phyloP scores from a whole-genome alignment of 768 basidiomycete genomes.

The Pleurotus citrinopileatus region DNA sequence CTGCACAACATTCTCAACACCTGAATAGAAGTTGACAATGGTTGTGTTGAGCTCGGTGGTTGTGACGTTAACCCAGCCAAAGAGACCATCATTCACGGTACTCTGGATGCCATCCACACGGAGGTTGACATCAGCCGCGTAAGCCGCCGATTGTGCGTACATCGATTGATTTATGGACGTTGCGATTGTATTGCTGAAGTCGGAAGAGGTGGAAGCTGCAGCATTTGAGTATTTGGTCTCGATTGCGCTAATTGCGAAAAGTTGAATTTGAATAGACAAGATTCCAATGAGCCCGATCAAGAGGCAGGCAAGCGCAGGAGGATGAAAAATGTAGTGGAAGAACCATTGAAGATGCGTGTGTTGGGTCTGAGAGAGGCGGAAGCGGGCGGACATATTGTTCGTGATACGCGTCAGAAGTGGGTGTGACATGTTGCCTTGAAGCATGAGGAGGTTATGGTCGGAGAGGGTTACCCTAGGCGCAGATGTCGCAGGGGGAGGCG shows the following conservation, averaged over 20 bases:
- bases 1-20: conserved; percentile 76
- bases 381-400: conserved; percentile 44
- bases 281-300: conserved; percentile 92
- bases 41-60: conserved; percentile 87
- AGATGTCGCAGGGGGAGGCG: conserved; percentile 21
- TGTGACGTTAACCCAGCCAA: conserved; percentile 94
- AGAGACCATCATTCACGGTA: conserved; percentile 81
- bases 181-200: conserved; percentile 71
- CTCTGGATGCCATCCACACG: conserved; percentile 70
- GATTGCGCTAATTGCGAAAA: conserved; percentile 74
- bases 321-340: conserved; percentile 86
- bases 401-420: conserved; percentile 70
- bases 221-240: conserved; percentile 63
- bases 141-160: conserved; percentile 74
- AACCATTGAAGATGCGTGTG: conserved; percentile 84
- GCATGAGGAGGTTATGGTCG: conserved; percentile 77
- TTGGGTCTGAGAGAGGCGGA: conserved; percentile 58
- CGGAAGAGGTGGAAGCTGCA: conserved; percentile 56
- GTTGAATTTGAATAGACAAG: conserved; percentile 82
- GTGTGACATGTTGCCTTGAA: conserved; percentile 65
- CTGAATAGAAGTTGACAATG: conserved; percentile 81
- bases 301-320: conserved; percentile 87
- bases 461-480: conserved; percentile 57
- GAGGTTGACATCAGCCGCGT: conserved; percentile 74
- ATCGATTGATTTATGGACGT: conserved; percentile 79